Conservation (phyloP, 495 filamentous ascomycete species). For the Platismatia glauca region DNA sequence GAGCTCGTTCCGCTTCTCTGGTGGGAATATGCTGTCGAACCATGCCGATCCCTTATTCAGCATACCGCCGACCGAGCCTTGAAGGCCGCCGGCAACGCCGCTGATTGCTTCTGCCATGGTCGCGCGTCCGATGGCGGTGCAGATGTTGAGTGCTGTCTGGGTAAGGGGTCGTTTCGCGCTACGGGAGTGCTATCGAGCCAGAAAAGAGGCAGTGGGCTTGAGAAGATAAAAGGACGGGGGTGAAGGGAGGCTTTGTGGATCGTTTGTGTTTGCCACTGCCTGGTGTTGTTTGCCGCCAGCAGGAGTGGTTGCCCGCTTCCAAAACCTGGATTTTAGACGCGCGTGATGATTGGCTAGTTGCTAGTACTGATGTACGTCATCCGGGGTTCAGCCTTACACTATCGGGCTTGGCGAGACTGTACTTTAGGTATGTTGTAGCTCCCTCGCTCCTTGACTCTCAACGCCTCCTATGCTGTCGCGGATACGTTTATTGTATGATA, state of each 20-base stretch:
- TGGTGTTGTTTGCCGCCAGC: not conserved
- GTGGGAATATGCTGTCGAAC: slow-evolving; percentile 24
- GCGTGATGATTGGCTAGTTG: slow-evolving; percentile 6
- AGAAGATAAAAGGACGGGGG: not conserved
- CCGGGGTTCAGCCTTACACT: not conserved
- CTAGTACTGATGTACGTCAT: not conserved
- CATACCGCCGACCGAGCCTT: slow-evolving; percentile 20
- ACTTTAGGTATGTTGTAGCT: too few species aligned
- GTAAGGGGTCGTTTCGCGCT: not conserved
- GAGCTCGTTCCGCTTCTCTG: slow-evolving; percentile 26
- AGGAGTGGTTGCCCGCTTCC: not conserved
- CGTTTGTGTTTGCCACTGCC: not conserved
- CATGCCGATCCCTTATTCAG: slow-evolving; percentile 17
- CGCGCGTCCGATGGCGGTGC: not conserved
- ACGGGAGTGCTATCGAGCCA: not conserved
- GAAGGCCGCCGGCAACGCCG: slow-evolving; percentile 23
- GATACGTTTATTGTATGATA: too few species aligned
- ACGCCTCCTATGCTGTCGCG: not conserved
- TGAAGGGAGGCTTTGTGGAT: not conserved
- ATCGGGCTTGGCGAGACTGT: not conserved
- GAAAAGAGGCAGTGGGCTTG: not conserved
- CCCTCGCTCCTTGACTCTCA: not conserved
- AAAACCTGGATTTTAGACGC: slow-evolving; percentile 1
- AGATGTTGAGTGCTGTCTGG: not conserved
- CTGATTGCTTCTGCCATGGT: slow-evolving; percentile 24